A percentile compares a stretch with the other conserved stretches of the same genome.
Evolutionary conservation across 1,284 basidiomycete genomes (phyloP).

Genomic region (Macrocystidia cucumis): DNA sequence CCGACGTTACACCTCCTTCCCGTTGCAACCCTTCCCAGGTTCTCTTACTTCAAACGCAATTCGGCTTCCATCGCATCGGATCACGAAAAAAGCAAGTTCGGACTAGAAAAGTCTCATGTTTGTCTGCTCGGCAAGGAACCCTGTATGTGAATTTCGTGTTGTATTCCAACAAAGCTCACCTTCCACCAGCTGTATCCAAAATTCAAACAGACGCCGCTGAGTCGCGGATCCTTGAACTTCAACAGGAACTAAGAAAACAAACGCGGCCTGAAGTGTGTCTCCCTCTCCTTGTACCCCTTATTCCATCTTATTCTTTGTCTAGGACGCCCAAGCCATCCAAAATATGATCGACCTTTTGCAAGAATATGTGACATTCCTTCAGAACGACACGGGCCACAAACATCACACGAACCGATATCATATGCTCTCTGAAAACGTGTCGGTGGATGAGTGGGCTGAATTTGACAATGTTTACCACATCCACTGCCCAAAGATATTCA

Average conservation of each 20-base stretch:
- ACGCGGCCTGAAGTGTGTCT: conserved; percentile 6
- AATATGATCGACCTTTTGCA: conserved; percentile 55
- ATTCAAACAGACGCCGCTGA: conserved; percentile 66
- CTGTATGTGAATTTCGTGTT: conserved; percentile 38
- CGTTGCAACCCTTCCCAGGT: conserved; percentile 71
- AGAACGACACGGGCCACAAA: conserved; percentile 32
- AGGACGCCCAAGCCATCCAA: conserved; percentile 20
- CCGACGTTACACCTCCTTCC: conserved; percentile 70
- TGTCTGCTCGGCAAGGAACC: conserved; percentile 77
- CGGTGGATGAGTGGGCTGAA: conserved; percentile 68
- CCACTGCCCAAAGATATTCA: conserved; percentile 80
- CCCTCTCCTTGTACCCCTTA: too few relatives aligned
- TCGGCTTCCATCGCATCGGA: conserved; percentile 31
- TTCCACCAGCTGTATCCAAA: conserved; percentile 47
- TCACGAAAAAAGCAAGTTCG: conserved; percentile 71
- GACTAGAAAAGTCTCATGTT: conserved; percentile 78
- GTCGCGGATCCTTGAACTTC: conserved; percentile 46
- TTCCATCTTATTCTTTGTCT: conserved; percentile 5
- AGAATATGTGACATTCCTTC: conserved; percentile 54
- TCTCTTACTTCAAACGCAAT: conserved; percentile 76
- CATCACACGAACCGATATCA: conserved; percentile 36
- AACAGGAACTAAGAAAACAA: conserved; percentile 21
- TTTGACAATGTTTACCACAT: conserved; percentile 92
- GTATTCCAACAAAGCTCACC: not conserved
- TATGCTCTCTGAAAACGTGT: conserved; percentile 58